These are phyloP conservation scores for Eimeria acervulina DNA, from an alignment of 169 alveolate species.

Conservation along the genomic window DNA sequence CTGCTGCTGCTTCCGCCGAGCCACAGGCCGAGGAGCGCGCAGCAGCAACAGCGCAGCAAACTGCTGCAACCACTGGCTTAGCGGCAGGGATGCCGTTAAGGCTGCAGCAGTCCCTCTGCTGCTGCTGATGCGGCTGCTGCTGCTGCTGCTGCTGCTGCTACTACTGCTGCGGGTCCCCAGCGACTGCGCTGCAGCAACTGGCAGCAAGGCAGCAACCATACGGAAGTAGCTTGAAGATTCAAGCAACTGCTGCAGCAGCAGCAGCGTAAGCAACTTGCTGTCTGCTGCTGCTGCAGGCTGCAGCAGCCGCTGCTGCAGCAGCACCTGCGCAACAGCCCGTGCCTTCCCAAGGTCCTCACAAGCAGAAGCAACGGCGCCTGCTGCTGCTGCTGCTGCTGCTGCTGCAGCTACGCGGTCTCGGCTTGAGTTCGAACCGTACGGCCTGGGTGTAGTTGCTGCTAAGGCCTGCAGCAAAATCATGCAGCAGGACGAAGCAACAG, in stretches of 20 bases:
- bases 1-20: conserved; percentile 67
- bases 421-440: background rate
- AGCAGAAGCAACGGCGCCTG: conserved; percentile 52
- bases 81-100: background rate
- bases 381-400: conserved; percentile 54
- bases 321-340: conserved; percentile 48
- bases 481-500: conserved; percentile 19
- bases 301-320: conserved; percentile 13
- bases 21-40: conserved; percentile 1
- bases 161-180: background rate
- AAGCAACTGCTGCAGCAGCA: background rate
- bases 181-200: conserved; percentile 19
- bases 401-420: conserved; percentile 18
- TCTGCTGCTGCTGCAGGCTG: conserved; percentile 24
- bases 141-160: conserved; percentile 54
- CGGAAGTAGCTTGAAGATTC: conserved; percentile 48
- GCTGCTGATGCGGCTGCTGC: conserved; percentile 50
- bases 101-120: conserved; percentile 16
- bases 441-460: conserved; percentile 29
- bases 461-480: conserved; percentile 36
- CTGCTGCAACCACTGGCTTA: conserved; percentile 7
- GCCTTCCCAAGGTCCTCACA: conserved; percentile 39
- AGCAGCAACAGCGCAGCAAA: conserved; percentile 25
- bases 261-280: conserved; percentile 56
- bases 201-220: conserved; percentile 22